Evolutionary conservation across 2,329 filamentous ascomycete genomes (phyloP).

Genomic region (Knufia petricola): DNA sequence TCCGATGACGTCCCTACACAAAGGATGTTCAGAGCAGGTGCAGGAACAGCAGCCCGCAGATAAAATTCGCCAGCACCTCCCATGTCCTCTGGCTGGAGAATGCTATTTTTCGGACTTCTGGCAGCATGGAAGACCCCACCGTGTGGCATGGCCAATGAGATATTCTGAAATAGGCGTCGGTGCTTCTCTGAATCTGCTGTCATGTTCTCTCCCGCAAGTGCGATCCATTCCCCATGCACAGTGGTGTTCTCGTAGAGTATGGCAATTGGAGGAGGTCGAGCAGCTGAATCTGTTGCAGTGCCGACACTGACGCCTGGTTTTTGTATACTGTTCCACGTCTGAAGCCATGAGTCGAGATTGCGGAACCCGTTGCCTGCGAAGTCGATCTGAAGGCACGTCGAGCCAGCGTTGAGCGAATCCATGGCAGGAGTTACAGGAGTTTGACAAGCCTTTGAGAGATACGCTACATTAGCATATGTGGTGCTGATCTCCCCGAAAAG

Average conservation of each 20-base stretch:
- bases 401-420: constrained; percentile 35
- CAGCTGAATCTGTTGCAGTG: constrained; percentile 27
- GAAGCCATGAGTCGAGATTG: constrained; percentile 55
- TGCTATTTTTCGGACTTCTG: constrained; percentile 49
- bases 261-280: constrained; percentile 52
- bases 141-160: constrained; percentile 70
- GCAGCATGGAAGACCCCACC: constrained; percentile 58
- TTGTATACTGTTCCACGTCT: constrained; percentile 45
- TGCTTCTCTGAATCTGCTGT: constrained; percentile 40
- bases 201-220: constrained; percentile 43
- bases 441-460: constrained; percentile 48
- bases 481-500: constrained; percentile 50
- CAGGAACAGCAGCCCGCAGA: constrained; percentile 58
- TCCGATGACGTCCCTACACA: constrained; percentile 55
- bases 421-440: constrained; percentile 45
- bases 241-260: constrained; percentile 65
- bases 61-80: constrained; percentile 59
- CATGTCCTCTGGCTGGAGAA: constrained; percentile 59
- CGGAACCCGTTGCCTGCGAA: constrained; percentile 60
- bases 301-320: constrained; percentile 32
- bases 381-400: constrained; percentile 58
- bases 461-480: constrained; percentile 54
- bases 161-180: constrained; percentile 59
- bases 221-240: constrained; percentile 59
- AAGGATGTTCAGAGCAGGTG: constrained; percentile 61